These are phyloP conservation scores for Agrocybe praecox DNA, from an alignment of 768 basidiomycete species.

Conservation along the genomic window DNA sequence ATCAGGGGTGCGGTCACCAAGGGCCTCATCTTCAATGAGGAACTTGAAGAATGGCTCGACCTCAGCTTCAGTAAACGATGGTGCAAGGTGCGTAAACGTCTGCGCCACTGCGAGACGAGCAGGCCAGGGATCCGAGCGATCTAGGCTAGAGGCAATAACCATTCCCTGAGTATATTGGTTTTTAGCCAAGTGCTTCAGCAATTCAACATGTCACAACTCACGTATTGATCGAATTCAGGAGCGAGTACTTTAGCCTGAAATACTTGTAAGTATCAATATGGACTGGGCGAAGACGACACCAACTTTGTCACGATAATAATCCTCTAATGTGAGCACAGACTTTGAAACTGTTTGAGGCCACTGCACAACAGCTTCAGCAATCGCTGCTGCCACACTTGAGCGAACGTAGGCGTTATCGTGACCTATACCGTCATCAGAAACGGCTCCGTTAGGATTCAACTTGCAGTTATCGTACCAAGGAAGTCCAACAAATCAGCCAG, in stretches of 20 bases:
- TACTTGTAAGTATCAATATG: not conserved
- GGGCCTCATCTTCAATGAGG: slow-evolving; percentile 80
- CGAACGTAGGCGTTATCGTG: slow-evolving; percentile 85
- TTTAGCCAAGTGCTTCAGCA: not conserved
- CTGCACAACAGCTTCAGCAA: slow-evolving; percentile 76
- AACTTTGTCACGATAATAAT: slow-evolving; percentile 85
- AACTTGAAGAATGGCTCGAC: slow-evolving; percentile 82
- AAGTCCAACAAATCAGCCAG: slow-evolving; percentile 60
- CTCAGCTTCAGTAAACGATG: slow-evolving; percentile 60
- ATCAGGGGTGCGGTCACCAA: slow-evolving; percentile 82
- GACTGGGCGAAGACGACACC: not conserved
- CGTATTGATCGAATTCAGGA: slow-evolving; percentile 93
- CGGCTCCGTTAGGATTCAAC: not conserved
- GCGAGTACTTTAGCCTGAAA: slow-evolving; percentile 78
- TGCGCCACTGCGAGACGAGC: slow-evolving; percentile 74
- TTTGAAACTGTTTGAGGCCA: slow-evolving; percentile 59
- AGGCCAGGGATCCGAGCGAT: slow-evolving; percentile 87
- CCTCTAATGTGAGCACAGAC: slow-evolving; percentile 58
- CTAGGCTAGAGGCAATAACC: slow-evolving; percentile 86
- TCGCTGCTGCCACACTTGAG: slow-evolving; percentile 64
- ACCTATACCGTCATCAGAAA: slow-evolving; percentile 39
- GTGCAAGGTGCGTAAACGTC: slow-evolving; percentile 68
- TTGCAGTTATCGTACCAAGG: slow-evolving; percentile 54
- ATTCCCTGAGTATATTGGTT: slow-evolving; percentile 65
- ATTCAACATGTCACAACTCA: slow-evolving; percentile 35